Evolutionary conservation across 1,284 basidiomycete species (phyloP).

Genomic region (Calocybe gambosa): DNA sequence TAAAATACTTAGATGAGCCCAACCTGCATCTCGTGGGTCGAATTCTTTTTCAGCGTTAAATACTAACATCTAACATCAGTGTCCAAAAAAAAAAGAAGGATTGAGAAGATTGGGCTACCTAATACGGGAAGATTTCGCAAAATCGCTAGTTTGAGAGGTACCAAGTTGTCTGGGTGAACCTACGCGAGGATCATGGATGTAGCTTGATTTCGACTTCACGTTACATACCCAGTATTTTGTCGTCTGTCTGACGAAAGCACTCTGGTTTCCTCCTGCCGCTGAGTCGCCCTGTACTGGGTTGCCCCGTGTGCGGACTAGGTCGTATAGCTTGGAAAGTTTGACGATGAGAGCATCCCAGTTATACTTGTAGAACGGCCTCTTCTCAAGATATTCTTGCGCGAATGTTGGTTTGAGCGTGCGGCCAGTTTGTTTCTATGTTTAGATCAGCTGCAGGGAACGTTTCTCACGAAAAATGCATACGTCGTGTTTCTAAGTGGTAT

Average conservation of each 20-base stretch:
- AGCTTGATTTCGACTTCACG: neutral
- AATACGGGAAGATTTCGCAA: constrained; percentile 90
- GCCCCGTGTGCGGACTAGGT: constrained; percentile 92
- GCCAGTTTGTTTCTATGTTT: constrained; percentile 72
- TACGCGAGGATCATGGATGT: constrained; percentile 20
- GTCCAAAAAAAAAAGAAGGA: neutral
- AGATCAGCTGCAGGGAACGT: neutral
- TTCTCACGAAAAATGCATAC: constrained; percentile 33
- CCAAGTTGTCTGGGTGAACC: constrained; percentile 92
- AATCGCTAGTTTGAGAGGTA: constrained; percentile 94
- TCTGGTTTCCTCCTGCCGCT: constrained; percentile 91
- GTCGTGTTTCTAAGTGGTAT: constrained; percentile 68
- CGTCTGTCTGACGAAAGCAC: constrained; percentile 95
- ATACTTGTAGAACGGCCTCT: constrained; percentile 94
- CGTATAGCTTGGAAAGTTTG: constrained; percentile 93
- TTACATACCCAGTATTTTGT: constrained; percentile 94
- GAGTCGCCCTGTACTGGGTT: constrained; percentile 93
- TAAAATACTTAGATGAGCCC: constrained; percentile 7
- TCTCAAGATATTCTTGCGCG: constrained; percentile 89
- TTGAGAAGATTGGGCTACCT: constrained; percentile 40
- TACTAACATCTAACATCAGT: constrained; percentile 43
- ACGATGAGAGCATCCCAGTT: constrained; percentile 93
- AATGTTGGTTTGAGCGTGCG: constrained; percentile 63
- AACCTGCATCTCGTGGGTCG: constrained; percentile 81
- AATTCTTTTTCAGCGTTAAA: constrained; percentile 97